Evolutionary conservation across 2,329 filamentous ascomycete species (phyloP), one percentile per base, ranked within the genome.

Genomic region (Cryphonectria japonica): DNA sequence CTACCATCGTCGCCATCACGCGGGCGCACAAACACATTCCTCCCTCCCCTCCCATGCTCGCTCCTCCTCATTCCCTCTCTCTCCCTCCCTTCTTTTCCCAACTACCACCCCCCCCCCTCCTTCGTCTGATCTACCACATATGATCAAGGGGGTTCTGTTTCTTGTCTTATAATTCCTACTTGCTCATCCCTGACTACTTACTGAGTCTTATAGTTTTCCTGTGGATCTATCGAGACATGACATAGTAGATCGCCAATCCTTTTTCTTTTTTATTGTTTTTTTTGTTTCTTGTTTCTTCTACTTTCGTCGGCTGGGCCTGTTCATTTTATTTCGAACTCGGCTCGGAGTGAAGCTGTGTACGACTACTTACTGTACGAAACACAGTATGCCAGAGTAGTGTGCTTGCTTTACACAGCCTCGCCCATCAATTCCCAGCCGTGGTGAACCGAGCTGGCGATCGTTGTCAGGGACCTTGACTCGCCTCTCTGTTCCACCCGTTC

Each of bases 1-100:
- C 26, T 26, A 29, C 54, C 46, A 39, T 61, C 59, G 34, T 61
- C 59, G 34, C 59, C 32, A 39, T 39, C 59, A 61, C 59, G 59
- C 57, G 57, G 57, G 26, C n/a, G 14, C 26, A 16, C 34, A 34
- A 4, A 34, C 59, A 61, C 59, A 6, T 34, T 19, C 32, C 34
- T 61, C 34, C 34, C 32, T 37, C 14, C 32, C 16, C 13, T 1
- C 22, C 57, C 32, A 22, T 57, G 14, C 11, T 19, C 16, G 16
- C 37, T 14, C 26, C n/a, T 13, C 11, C 26, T 32, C 26, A 1
- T 5, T 46, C 16, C n/a, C 19, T 6, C 5, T 14, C 54, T 32
- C 26, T 26, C 14, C 26, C 54, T 16, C 29, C 54, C n/a, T 13
- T 22, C n/a, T 6, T 22, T 41, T 6, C 39, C 7, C 7, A 41